Base-by-base conservation (phyloP, 1,139 yeast genomes). In the Suzukiozyma palmioleophila region DNA sequence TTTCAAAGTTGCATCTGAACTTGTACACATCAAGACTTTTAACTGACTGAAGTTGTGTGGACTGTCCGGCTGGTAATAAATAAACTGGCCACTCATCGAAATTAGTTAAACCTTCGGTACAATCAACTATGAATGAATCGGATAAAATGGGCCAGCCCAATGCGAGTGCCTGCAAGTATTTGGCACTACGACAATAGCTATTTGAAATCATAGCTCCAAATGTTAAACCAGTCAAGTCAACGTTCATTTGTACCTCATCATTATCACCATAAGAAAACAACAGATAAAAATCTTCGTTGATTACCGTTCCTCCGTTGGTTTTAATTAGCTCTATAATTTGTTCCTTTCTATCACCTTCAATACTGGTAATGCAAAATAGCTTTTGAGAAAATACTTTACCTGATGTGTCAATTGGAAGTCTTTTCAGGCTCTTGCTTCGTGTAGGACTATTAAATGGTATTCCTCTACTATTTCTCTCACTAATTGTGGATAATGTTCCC, bases 121-220 rank as follows among this genome's bases (percentile, higher is more conserved):
- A 73, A 45, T 81, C 84, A n/a, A 62, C 58, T 8, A 90, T 66
- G 49, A 75, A 89, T 11, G 64, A 57, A 44, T 75, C 74, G 3
- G 87, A 79, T 26, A 90, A 53, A 14, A 88, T 75, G 1, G 97
- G 97, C 95, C 96, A 88, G 2, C 95, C 94, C 33, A 89, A 57
- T 0, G 95, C 88, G n/a, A 89, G 61, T 0, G 86, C 80, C 53
- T 88, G 95, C n/a, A 89, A 59, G 53, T 84, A 90, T 53, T 88
- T 88, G 15, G 83, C 74, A 40, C 88, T 85, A 33, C 95, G 68
- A 26, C 77, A 69, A 47, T 72, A 70, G 15, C 67, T 70, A 32
- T 72, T 71, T 0, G 95, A 73, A 1, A 88, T 58, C 34, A 86
- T 67, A 2, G 89, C 90, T 2, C 75, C 88, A 64, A 88, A 85